These are phyloP conservation scores for Kodamaea ohmeri DNA, from an alignment of 1,139 yeast species.

Conservation along the genomic window DNA sequence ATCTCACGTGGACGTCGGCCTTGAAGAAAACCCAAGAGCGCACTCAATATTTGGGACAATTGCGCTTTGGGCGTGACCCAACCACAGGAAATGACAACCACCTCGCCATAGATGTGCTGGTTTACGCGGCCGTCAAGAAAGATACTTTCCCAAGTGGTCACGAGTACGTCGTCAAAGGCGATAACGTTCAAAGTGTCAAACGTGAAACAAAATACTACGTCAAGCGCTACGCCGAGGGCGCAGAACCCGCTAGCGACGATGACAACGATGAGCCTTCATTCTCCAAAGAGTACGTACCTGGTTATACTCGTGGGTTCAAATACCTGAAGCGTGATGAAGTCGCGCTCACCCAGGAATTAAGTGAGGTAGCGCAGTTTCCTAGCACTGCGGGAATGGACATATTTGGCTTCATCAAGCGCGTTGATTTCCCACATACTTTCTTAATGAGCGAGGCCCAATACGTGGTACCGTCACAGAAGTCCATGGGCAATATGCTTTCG, in stretches of 20 bases:
- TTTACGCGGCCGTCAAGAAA: slow-evolving; percentile 59
- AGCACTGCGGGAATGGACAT: slow-evolving; percentile 57
- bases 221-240: slow-evolving; percentile 17
- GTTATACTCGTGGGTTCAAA: slow-evolving; percentile 47
- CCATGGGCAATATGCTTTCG: slow-evolving; percentile 38
- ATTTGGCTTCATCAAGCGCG: slow-evolving; percentile 53
- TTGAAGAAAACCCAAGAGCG: slow-evolving; percentile 39
- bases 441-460: slow-evolving; percentile 58
- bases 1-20: slow-evolving; percentile 11
- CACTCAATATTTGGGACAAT: slow-evolving; percentile 32
- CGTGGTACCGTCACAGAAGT: slow-evolving; percentile 46
- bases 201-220: slow-evolving; percentile 25
- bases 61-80: slow-evolving; percentile 38
- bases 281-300: slow-evolving; percentile 22
- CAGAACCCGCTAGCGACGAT: slow-evolving; percentile 15
- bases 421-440: slow-evolving; percentile 54
- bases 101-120: slow-evolving; percentile 52
- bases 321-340: slow-evolving; percentile 57
- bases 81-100: slow-evolving; percentile 12
- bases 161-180: slow-evolving; percentile 24
- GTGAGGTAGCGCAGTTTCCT: slow-evolving; percentile 40
- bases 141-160: slow-evolving; percentile 38
- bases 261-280: slow-evolving; percentile 22
- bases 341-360: slow-evolving; percentile 39
- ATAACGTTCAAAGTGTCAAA: slow-evolving; percentile 16